phyloP scores from a whole-genome alignment of 1,139 yeast species.

The Debaryomyces nepalensis region DNA sequence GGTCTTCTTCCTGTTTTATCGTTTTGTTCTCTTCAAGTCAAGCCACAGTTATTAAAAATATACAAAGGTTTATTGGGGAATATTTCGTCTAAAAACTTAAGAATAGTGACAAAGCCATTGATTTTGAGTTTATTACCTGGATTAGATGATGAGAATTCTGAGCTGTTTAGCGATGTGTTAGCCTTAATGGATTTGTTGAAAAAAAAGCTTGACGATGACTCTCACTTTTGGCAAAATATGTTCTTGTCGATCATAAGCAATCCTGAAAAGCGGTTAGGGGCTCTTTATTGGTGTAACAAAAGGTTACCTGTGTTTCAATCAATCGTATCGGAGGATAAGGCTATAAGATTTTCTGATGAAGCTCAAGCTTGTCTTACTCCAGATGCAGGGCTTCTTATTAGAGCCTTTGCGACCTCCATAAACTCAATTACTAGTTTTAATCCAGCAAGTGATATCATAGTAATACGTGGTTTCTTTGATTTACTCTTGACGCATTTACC shows the following conservation, averaged over 20 bases:
- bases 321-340: slow-evolving; percentile 22
- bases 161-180: slow-evolving; percentile 67
- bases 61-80: slow-evolving; percentile 57
- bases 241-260: slow-evolving; percentile 77
- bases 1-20: slow-evolving; percentile 86
- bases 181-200: slow-evolving; percentile 65
- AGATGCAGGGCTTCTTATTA: slow-evolving; percentile 74
- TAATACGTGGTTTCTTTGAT: slow-evolving; percentile 90
- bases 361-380: slow-evolving; percentile 68
- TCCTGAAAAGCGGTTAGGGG: slow-evolving; percentile 82
- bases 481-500: slow-evolving; percentile 70
- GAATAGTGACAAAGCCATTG: slow-evolving; percentile 66
- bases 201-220: slow-evolving; percentile 62
- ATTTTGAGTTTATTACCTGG: slow-evolving; percentile 81
- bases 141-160: slow-evolving; percentile 89
- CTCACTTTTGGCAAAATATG: slow-evolving; percentile 84
- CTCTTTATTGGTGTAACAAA: slow-evolving; percentile 73
- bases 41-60: slow-evolving; percentile 70
- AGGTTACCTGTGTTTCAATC: slow-evolving; percentile 59
- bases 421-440: slow-evolving; percentile 48
- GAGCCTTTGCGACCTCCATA: slow-evolving; percentile 75
- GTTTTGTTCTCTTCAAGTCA: slow-evolving; percentile 86
- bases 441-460: slow-evolving; percentile 58
- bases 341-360: slow-evolving; percentile 46
- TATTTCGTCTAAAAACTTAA: slow-evolving; percentile 52